Percentiles rank a stretch among this genome's conserved stretches.
Conservation (phyloP, 169 alveolate species). For the Plasmodium cynomolgi region DNA sequence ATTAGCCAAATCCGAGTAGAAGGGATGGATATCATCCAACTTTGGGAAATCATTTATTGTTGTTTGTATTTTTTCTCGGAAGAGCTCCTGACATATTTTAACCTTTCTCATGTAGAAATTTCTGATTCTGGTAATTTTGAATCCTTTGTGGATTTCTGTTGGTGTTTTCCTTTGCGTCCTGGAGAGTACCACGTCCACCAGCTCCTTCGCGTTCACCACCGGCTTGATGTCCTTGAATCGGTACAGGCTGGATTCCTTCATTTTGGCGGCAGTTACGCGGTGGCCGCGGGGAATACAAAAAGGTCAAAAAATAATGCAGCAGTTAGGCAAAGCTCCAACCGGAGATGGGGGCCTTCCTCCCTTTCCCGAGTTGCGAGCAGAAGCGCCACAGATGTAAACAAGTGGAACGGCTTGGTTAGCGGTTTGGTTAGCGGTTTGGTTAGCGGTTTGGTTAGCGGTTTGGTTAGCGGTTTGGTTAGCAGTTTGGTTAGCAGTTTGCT, state of each 20-base stretch:
- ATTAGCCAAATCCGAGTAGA: constrained; percentile 97
- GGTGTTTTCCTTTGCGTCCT: constrained; percentile 99
- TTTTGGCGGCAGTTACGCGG: not conserved
- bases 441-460: too few species aligned
- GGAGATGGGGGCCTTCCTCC: not conserved
- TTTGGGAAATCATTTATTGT: constrained; percentile 97
- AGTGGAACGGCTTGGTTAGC: not conserved
- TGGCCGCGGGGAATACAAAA: not conserved
- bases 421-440: too few species aligned
- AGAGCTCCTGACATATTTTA: constrained; percentile 95
- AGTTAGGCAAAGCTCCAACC: not conserved
- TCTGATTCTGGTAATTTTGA: constrained; percentile 97
- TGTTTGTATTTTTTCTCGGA: constrained; percentile 94
- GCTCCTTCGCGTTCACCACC: constrained; percentile 93
- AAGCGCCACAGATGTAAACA: not conserved
- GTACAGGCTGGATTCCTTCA: constrained; percentile 43
- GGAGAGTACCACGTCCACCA: constrained; percentile 95
- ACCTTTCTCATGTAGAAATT: constrained; percentile 99
- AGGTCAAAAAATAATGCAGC: not conserved
- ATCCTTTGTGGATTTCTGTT: constrained; percentile 98
- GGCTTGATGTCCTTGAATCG: constrained; percentile 91
- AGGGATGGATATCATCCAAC: constrained; percentile 99
- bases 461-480: too few species aligned
- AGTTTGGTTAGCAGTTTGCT: not conserved
- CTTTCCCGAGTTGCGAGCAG: not conserved